phyloP scores from a whole-genome alignment of 1,139 yeast species.

The Trichomonascaceae sp. region DNA sequence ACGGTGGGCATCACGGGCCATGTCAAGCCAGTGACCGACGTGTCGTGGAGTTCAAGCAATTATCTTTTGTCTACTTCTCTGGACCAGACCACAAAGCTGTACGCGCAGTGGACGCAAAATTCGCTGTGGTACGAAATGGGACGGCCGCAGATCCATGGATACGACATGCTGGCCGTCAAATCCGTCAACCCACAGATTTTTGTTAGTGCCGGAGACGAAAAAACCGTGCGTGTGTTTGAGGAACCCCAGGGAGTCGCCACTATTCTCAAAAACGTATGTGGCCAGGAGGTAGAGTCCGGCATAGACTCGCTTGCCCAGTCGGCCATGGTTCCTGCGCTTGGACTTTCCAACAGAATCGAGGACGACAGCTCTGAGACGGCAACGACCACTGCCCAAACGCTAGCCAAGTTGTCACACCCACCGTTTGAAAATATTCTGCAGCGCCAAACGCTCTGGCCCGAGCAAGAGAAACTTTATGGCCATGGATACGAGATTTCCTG shows the following conservation, averaged over 20 bases:
- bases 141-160: conserved; percentile 96
- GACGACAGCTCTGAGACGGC: conserved; percentile 29
- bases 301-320: conserved; percentile 44
- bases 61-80: conserved; percentile 66
- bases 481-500: conserved; percentile 93
- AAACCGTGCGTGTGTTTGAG: conserved; percentile 77
- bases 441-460: conserved; percentile 89
- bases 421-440: conserved; percentile 87
- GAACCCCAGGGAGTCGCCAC: conserved; percentile 72
- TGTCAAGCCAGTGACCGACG: conserved; percentile 57
- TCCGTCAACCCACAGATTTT: conserved; percentile 48
- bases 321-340: conserved; percentile 87
- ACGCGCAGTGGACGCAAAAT: conserved; percentile 42
- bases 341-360: conserved; percentile 85
- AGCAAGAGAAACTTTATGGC: conserved; percentile 84
- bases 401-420: conserved; percentile 39
- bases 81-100: conserved; percentile 87
- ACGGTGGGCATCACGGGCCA: conserved; percentile 65
- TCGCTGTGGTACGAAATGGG: conserved; percentile 74
- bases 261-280: conserved; percentile 44
- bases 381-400: conserved; percentile 14
- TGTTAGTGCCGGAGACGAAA: conserved; percentile 95
- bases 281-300: conserved; percentile 11
- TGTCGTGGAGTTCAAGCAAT: conserved; percentile 62
- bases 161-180: conserved; percentile 82